Conservation (phyloP, 768 basidiomycete species). For the Mycena galopus region DNA sequence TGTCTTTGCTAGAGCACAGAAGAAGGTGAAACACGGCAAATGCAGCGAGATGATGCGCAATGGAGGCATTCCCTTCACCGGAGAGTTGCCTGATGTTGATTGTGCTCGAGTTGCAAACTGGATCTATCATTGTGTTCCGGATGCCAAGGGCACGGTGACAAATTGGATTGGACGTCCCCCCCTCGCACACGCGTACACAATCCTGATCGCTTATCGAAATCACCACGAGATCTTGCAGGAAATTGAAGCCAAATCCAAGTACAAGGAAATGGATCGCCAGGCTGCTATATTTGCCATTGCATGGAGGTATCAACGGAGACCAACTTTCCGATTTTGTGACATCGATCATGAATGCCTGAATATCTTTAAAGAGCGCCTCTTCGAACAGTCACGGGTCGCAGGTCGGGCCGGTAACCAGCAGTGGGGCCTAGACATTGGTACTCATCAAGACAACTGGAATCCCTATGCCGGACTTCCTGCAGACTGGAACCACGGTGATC, state of each 20-base stretch:
- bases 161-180: neutral
- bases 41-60: neutral
- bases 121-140: neutral
- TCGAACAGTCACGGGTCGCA: conserved; percentile 30
- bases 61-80: neutral
- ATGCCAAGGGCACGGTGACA: neutral
- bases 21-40: neutral
- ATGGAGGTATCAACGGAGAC: neutral
- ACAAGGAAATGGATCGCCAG: neutral
- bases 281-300: conserved; percentile 1
- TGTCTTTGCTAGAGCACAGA: neutral
- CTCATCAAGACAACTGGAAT: conserved; percentile 41
- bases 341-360: conserved; percentile 4
- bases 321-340: neutral
- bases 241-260: neutral
- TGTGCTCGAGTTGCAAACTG: conserved; percentile 2
- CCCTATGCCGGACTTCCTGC: conserved; percentile 25
- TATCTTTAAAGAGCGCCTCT: neutral
- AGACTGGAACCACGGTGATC: conserved; percentile 32
- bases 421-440: conserved; percentile 42
- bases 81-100: neutral
- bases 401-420: conserved; percentile 41
- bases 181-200: neutral
- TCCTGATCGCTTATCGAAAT: conserved; percentile 4
- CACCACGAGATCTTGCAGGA: neutral